A percentile compares a stretch with the other conserved stretches of the same genome.
phyloP scores from a whole-genome alignment of 2,329 filamentous ascomycete genomes.

The Cladosporium sp. region DNA sequence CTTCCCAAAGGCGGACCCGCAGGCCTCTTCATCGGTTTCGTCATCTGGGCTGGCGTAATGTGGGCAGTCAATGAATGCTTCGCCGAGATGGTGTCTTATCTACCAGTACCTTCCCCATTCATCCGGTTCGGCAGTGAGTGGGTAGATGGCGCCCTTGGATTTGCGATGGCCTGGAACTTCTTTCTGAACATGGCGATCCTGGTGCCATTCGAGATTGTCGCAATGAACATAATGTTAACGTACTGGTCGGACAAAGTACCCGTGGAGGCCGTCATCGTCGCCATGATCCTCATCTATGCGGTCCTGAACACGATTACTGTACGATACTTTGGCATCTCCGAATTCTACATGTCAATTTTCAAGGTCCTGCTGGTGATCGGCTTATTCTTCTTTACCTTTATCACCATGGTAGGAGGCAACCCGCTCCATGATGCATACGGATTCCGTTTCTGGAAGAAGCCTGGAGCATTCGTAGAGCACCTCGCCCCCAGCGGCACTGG shows the following conservation, averaged over 20 bases:
- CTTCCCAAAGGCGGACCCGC: conserved; percentile 42
- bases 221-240: conserved; percentile 18
- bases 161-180: conserved; percentile 44
- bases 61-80: conserved; percentile 24
- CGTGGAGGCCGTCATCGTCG: conserved; percentile 19
- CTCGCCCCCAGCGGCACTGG: conserved; percentile 17
- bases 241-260: conserved; percentile 22
- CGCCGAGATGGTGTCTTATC: conserved; percentile 69
- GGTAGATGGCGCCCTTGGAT: conserved; percentile 71
- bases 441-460: conserved; percentile 44
- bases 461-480: conserved; percentile 32
- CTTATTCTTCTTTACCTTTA: conserved; percentile 35
- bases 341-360: conserved; percentile 55
- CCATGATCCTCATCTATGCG: conserved; percentile 20
- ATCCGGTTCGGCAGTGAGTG: conserved; percentile 73
- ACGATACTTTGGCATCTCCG: conserved; percentile 47
- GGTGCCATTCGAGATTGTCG: conserved; percentile 15
- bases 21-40: conserved; percentile 40
- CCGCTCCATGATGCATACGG: conserved; percentile 41
- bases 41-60: conserved; percentile 34
- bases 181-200: conserved; percentile 19
- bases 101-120: conserved; percentile 74
- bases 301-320: conserved; percentile 47
- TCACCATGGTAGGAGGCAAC: conserved; percentile 38
- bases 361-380: conserved; percentile 37